Evolutionary conservation across 441 rosid genomes (phyloP).

Genomic region (Kokia cookei): DNA sequence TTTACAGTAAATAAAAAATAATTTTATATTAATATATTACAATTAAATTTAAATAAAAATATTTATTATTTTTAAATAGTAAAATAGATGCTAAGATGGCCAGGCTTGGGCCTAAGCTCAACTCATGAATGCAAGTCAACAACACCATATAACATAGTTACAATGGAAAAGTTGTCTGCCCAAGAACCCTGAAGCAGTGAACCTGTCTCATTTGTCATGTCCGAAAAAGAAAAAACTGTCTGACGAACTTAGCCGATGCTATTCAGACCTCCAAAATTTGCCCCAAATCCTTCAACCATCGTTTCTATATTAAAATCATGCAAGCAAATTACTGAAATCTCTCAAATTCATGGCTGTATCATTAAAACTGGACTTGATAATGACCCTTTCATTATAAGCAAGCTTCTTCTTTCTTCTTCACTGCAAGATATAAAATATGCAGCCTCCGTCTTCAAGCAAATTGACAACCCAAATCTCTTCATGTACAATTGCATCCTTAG

Average conservation of each 20-base stretch:
- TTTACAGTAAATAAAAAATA: no score
- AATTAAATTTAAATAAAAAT: no score
- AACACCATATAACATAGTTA: background rate
- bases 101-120: no score
- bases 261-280: slow-evolving; percentile 14
- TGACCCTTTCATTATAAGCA: slow-evolving; percentile 47
- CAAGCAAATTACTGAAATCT: slow-evolving; percentile 26
- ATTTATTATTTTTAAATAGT: no score
- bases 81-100: no score
- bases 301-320: slow-evolving; percentile 31
- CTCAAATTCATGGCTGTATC: slow-evolving; percentile 47
- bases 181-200: background rate
- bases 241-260: slow-evolving; percentile 23
- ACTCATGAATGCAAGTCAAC: no score
- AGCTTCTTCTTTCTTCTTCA: slow-evolving; percentile 60
- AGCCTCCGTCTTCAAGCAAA: slow-evolving; percentile 40
- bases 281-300: slow-evolving; percentile 7
- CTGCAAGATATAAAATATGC: slow-evolving; percentile 39
- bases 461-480: slow-evolving; percentile 43
- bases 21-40: no score
- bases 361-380: slow-evolving; percentile 48
- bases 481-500: slow-evolving; percentile 61
- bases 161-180: background rate
- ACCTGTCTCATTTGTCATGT: no score
- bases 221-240: background rate